These are phyloP conservation scores for Trichocladium antarcticum DNA, from an alignment of 495 filamentous ascomycete genomes.

Conservation along the genomic window DNA sequence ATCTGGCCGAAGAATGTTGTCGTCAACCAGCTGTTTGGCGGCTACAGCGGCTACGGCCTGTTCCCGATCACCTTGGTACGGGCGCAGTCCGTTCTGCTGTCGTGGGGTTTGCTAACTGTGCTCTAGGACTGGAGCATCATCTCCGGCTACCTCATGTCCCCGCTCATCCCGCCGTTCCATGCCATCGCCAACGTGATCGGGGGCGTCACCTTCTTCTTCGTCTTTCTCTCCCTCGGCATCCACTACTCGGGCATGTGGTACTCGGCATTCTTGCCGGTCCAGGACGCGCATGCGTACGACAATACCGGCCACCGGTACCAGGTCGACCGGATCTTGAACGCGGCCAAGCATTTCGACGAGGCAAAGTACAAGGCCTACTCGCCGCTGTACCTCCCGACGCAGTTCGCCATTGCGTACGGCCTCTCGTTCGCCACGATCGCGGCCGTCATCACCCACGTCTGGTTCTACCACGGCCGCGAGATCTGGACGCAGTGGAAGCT, in stretches of 20 bases:
- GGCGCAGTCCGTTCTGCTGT: background rate
- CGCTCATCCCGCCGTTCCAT: conserved; percentile 59
- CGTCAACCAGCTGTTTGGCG: conserved; percentile 61
- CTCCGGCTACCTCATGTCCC: conserved; percentile 53
- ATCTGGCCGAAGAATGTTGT: conserved; percentile 51
- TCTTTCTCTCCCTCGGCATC: conserved; percentile 41
- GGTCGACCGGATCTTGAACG: conserved; percentile 40
- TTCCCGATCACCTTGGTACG: conserved; percentile 43
- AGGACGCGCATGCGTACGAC: conserved; percentile 47
- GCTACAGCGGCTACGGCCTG: conserved; percentile 48
- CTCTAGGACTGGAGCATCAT: conserved; percentile 51
- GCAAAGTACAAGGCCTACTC: conserved; percentile 47
- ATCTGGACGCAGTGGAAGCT: conserved; percentile 43
- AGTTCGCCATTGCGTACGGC: conserved; percentile 53
- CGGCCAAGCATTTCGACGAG: conserved; percentile 40
- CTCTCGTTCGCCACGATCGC: conserved; percentile 58
- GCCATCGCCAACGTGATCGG: conserved; percentile 49
- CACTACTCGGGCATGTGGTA: conserved; percentile 60
- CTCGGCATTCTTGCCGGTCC: conserved; percentile 45
- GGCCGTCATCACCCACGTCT: conserved; percentile 52
- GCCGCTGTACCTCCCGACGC: conserved; percentile 50
- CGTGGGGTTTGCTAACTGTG: background rate
- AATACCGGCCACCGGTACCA: conserved; percentile 50
- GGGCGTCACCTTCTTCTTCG: conserved; percentile 44
- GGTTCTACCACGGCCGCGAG: conserved; percentile 52